These are phyloP conservation scores for Malassezia arunalokei DNA, from an alignment of 1,284 basidiomycete genomes.

Conservation along the genomic window DNA sequence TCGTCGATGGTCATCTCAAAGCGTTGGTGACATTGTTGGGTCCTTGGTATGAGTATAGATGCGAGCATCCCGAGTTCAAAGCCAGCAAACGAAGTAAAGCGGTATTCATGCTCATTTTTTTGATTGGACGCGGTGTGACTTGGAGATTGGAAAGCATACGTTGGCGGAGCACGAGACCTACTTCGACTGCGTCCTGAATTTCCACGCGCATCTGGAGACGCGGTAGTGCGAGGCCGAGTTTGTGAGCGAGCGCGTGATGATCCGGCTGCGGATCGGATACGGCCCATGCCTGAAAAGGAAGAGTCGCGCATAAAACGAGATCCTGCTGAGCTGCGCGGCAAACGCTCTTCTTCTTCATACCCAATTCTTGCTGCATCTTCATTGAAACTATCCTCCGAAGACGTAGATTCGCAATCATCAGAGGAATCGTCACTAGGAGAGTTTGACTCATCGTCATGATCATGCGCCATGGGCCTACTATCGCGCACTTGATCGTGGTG, in stretches of 20 bases:
- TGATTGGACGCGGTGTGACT: slow-evolving; percentile 10
- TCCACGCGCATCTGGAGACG: not conserved
- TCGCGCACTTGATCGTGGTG: slow-evolving; percentile 35
- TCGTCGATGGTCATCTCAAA: slow-evolving; percentile 87
- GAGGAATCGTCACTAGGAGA: not conserved
- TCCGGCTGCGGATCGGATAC: not conserved
- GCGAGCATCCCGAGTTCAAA: slow-evolving; percentile 72
- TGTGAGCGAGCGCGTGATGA: not conserved
- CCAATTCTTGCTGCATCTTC: slow-evolving; percentile 19
- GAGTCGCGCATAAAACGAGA: not conserved
- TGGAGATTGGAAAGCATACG: not conserved
- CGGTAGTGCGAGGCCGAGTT: not conserved
- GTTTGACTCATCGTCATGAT: not conserved
- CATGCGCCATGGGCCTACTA: slow-evolving; percentile 2
- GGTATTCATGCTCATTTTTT: slow-evolving; percentile 3
- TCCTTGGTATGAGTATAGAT: slow-evolving; percentile 63
- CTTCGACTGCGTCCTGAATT: slow-evolving; percentile 3
- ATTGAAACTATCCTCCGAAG: slow-evolving; percentile 15
- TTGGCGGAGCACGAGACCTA: not conserved
- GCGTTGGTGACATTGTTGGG: slow-evolving; percentile 76
- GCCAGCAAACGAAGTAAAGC: slow-evolving; percentile 57
- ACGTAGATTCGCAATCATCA: not conserved
- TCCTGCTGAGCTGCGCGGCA: slow-evolving; percentile 5
- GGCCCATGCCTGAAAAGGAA: not conserved
- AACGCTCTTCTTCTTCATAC: slow-evolving; percentile 19